Conservation (phyloP, 2,329 filamentous ascomycete genomes). For the Penicillium sp. region DNA sequence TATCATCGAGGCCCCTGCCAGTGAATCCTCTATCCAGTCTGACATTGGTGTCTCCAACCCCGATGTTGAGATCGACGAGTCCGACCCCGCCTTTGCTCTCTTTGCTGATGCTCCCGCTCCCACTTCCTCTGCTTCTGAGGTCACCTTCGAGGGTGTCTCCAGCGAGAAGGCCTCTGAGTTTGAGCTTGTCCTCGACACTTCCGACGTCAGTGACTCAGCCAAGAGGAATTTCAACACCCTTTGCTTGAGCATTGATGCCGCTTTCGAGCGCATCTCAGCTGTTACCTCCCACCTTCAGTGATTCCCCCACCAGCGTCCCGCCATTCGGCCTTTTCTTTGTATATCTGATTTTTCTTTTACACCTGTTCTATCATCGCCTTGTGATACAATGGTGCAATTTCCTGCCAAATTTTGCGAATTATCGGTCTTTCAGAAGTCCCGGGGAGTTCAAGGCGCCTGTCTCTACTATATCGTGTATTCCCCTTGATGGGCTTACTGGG, state of each 20-base stretch:
- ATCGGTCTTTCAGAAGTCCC: conserved; percentile 8
- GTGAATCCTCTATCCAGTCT: conserved; percentile 14
- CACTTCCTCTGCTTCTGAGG: conserved; percentile 30
- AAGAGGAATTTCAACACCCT: conserved; percentile 39
- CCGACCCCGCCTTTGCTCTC: conserved; percentile 49
- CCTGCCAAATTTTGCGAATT: conserved; percentile 14
- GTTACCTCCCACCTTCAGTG: conserved; percentile 44
- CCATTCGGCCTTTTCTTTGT: conserved; percentile 23
- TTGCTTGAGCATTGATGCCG: conserved; percentile 44
- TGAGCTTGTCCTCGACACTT: conserved; percentile 61
- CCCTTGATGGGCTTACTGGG: conserved; percentile 16
- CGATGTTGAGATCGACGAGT: conserved; percentile 58
- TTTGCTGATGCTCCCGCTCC: conserved; percentile 54
- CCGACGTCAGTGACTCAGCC: conserved; percentile 27
- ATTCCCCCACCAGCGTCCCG: conserved; percentile 32
- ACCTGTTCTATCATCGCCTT: conserved; percentile 15
- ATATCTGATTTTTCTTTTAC: conserved; percentile 20
- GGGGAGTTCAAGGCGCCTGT: conserved; percentile 24
- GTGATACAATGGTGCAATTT: conserved; percentile 20
- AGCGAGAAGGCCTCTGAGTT: conserved; percentile 67
- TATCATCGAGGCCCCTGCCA: conserved; percentile 44
- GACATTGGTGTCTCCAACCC: conserved; percentile 27
- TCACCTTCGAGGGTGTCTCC: conserved; percentile 55
- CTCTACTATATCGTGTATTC: conserved; percentile 17
- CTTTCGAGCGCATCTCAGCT: conserved; percentile 43